phyloP scores from a whole-genome alignment of 2,329 filamentous ascomycete species.

The Pseudogymnoascus sp. region DNA sequence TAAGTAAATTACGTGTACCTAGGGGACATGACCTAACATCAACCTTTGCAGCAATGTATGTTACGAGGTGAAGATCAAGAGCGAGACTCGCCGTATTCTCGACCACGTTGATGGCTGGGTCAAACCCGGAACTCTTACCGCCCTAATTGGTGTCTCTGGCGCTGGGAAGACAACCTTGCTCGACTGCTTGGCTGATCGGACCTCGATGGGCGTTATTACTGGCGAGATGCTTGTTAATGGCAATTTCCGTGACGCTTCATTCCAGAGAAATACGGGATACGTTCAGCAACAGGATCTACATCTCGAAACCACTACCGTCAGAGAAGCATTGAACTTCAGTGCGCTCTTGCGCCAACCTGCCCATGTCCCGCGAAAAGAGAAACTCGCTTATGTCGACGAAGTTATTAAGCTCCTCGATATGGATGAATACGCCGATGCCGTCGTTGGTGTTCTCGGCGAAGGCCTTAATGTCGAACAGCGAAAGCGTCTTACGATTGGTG shows the following conservation, averaged over 20 bases:
- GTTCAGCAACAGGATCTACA: conserved; percentile 91
- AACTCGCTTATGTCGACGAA: conserved; percentile 79
- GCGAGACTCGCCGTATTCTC: conserved; percentile 57
- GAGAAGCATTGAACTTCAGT: conserved; percentile 81
- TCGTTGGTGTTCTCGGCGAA: conserved; percentile 56
- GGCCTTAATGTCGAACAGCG: conserved; percentile 56
- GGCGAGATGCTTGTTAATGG: conserved; percentile 70
- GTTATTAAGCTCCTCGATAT: conserved; percentile 58
- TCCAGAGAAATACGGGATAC: conserved; percentile 70
- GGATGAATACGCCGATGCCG: conserved; percentile 58
- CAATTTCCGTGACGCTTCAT: conserved; percentile 65
- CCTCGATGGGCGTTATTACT: conserved; percentile 80
- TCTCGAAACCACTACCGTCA: conserved; percentile 72
- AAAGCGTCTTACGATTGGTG: conserved; percentile 56
- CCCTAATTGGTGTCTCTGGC: conserved; percentile 54
- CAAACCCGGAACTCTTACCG: conserved; percentile 62
- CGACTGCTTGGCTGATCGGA: conserved; percentile 75
- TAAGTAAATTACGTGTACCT: conserved; percentile 51
- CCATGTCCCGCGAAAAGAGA: conserved; percentile 63
- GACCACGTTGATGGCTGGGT: conserved; percentile 78
- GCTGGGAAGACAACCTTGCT: conserved; percentile 85
- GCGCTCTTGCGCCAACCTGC: conserved; percentile 79
- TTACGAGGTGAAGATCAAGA: conserved; percentile 66
- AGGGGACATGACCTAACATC: background rate
- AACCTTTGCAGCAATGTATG: conserved; percentile 32